Conservation (phyloP, 1,139 yeast genomes). For the Pneumocystis murina region DNA sequence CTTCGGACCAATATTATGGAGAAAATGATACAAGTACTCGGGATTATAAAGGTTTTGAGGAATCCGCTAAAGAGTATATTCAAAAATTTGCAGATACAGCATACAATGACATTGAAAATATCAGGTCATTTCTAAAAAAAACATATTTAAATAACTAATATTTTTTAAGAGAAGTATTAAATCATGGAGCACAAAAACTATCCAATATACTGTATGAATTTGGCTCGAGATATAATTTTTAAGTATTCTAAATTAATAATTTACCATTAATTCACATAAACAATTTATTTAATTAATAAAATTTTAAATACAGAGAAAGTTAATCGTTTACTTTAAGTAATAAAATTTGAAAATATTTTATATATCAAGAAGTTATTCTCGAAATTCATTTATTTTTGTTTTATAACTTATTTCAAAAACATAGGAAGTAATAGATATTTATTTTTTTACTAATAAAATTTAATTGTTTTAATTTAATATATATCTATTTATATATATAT, state of each 20-base stretch:
- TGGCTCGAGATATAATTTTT: not conserved
- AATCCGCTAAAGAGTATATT: not conserved
- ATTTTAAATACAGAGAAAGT: not conserved
- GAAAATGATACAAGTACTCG: constrained; percentile 21
- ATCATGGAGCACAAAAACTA: not conserved
- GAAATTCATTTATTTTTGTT: not conserved
- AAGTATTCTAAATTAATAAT: not conserved
- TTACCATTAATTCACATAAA: not conserved
- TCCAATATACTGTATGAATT: not conserved
- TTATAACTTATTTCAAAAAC: not conserved
- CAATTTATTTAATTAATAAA: not conserved
- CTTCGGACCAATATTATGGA: constrained; percentile 85
- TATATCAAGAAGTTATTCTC: not conserved
- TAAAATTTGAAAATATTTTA: not conserved
- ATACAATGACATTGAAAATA: not conserved
- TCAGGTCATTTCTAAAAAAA: not conserved
- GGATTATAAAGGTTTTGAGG: not conserved
- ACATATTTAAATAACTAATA: not conserved
- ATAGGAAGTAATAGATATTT: not conserved
- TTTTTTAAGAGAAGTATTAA: not conserved
- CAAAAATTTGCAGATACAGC: not conserved
- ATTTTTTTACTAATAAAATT: not conserved
- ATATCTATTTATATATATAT: not conserved
- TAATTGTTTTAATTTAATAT: not conserved
- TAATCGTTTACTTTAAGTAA: not conserved